Base-by-base conservation (phyloP, 768 basidiomycete genomes). In the Leccinum boreale region DNA sequence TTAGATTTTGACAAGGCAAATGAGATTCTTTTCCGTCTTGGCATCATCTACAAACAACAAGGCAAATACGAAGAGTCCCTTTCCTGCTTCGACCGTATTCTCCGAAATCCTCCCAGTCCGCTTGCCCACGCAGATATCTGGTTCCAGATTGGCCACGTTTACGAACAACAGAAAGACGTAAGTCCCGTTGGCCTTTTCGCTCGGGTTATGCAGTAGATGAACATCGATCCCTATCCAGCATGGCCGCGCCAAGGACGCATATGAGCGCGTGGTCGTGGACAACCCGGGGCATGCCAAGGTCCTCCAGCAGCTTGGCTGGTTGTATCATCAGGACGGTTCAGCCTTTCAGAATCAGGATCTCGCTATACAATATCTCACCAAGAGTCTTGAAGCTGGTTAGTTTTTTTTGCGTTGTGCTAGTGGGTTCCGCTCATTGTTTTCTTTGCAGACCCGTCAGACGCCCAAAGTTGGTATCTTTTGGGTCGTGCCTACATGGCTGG, bases 61-160 rank as follows among this genome's bases (percentile, higher is more conserved):
- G 87, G 90, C 66, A 98, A 98, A 76, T 98, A 93, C 65, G 77
- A 85, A 2, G 90, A 94, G 12, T 90, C 87, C 11, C 80, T 99
- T 3, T 82, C 84, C 54, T 98, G 97, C 76, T 98, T 98, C 78
- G 92, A 95, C 68, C 92, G 92, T 69, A 98, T 99, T 62, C 86
- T 98, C 53, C 90, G 91, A 60, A 95, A 92, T 68, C 97, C 97
- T 3, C 97, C 96, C 33, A 89, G 86, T 62, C 97, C 97, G 2
- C 86, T 99, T 31, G 96, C 95, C 15, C 91, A 95, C 65, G 91
- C 94, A 56, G 97, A 99, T 65, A 98, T 99, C 62, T 98, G 95
- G 94, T 98, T 98, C 85, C 97, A 99, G 76, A 97, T 99, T 59
- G 97, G 97, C 3, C 97, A 98, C 68, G 96, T 98, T 19, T 94